Base-by-base conservation (phyloP, 176 grass and related monocot species). In the Hyparrhenia diplandra region DNA sequence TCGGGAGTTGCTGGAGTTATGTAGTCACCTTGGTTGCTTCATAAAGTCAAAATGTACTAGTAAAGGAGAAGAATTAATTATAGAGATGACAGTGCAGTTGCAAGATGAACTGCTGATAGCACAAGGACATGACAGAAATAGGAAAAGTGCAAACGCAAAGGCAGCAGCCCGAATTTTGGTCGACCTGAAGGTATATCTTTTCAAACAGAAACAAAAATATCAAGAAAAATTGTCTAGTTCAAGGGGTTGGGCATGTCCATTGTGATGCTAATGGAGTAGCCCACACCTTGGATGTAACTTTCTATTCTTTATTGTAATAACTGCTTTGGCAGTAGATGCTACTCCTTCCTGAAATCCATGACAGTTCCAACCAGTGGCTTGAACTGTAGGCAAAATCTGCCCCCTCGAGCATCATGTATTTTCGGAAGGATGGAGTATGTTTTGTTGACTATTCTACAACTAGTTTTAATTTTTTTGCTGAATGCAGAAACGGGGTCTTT, bases 1-100 rank as follows among this genome's bases (percentile, higher is more conserved):
- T 29, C 95, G 90, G 37, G 92, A 98, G 76, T 87, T 94, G 64
- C 89, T 77, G 71, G 95, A 98, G 75, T 66, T 98, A 37, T 98
- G 92, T 64, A 87, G 86, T 61, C 90, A 93, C 57, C 84, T 90
- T 71, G 95, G 95, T 62, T 98, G 88, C 64, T 94, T 89, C 83
- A 80, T 94, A 76, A 85, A 90, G 17, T 80, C 84, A 85, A 93
- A 81, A 78, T 89, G 67, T 39, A 85, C 35, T 39, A 85, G 84
- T 59, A 77, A 82, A 78, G 92, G 87, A 82, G 95, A 92, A 74
- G 89, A 72, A 54, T 76, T 94, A 81, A 85, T 77, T 78, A 87
- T 91, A 71, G 84, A 89, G n/a, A 83, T 95, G 58, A 81, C 86
- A 18, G 82, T 98, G 51, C 95, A 98, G 82, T 47, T 98, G 32